Base-by-base conservation (phyloP, 2,329 filamentous ascomycete genomes). In the Monosporascus cannonballus region DNA sequence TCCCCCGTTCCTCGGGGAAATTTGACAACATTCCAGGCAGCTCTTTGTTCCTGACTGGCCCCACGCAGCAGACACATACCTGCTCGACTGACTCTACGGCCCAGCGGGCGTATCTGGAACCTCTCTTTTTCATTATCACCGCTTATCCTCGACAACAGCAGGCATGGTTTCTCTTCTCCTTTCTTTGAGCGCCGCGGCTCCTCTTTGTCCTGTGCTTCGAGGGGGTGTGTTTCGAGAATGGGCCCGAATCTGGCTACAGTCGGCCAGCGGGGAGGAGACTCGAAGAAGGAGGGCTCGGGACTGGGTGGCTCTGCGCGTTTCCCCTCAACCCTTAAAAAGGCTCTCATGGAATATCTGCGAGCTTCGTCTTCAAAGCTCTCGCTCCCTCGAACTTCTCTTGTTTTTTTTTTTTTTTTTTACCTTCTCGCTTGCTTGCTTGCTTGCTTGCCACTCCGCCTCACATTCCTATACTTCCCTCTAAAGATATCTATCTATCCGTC, bases 391-490 rank as follows among this genome's bases (percentile, higher is more conserved):
- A n/a, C 39, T 44, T 18, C n/a, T 48, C 30, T 25, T 18, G 15
- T 4, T 48, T 18, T 22, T 7, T 48, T n/a, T n/a, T n/a, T 4
- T 48, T 18, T 22, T 22, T 22, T 22, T 22, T 2, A 22, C 20
- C 20, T 22, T 22, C 20, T 22, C 3, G 14, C 36, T n/a, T 48
- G 8, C 14, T 9, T 18, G 25, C 42, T 45, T 45, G 15, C 14
- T 15, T 46, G 15, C 15, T 5, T 54, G 58, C 59, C 61, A 55
- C 60, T 52, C 60, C 54, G 45, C 57, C 51, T 56, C 57, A 63
- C 66, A 67, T 67, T 67, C 65, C 65, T 64, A 49, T 54, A 50
- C 42, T 51, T 56, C 53, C 22, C 22, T 24, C 24, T 46, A 17
- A 24, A 46, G 24, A 18, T 47, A 27, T 24, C 47, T 37, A 37